Conservation (phyloP, 129 eudicot species). For the Silybum marianum region DNA sequence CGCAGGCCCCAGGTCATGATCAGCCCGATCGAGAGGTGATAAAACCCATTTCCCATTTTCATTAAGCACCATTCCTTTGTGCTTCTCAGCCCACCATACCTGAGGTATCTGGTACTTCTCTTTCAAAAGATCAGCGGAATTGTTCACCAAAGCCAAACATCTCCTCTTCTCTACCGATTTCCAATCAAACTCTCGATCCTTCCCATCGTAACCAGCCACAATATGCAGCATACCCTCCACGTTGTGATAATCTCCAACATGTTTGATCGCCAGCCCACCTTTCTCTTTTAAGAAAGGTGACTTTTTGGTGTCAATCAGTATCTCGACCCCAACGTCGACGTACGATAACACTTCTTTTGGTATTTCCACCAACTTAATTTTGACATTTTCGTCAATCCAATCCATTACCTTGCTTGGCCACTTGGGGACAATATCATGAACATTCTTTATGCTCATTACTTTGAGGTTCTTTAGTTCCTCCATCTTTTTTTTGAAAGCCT, state of each 20-base stretch:
- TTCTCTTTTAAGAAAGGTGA: slow-evolving; percentile 29
- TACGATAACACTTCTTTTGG: slow-evolving; percentile 23
- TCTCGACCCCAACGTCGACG: slow-evolving; percentile 34
- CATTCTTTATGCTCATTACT: slow-evolving; percentile 22
- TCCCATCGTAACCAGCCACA: slow-evolving; percentile 34
- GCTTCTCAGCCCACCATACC: slow-evolving; percentile 34
- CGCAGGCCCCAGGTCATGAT: slow-evolving; percentile 18
- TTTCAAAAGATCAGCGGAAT: slow-evolving; percentile 19
- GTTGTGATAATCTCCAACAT: slow-evolving; percentile 6
- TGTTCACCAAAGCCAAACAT: slow-evolving; percentile 26
- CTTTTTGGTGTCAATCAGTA: slow-evolving; percentile 16
- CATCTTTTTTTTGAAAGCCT: slow-evolving; percentile 19
- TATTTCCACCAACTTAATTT: not conserved
- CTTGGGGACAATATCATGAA: slow-evolving; percentile 21
- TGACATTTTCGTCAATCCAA: slow-evolving; percentile 1
- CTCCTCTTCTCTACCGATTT: not conserved
- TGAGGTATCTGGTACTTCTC: slow-evolving; percentile 17
- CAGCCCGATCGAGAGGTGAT: slow-evolving; percentile 21
- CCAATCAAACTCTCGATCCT: slow-evolving; percentile 25
- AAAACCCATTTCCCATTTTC: slow-evolving; percentile 35
- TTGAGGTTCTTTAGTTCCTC: slow-evolving; percentile 33
- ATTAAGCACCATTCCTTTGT: slow-evolving; percentile 29
- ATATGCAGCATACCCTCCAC: slow-evolving; percentile 38
- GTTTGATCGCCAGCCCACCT: not conserved
- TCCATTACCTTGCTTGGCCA: slow-evolving; percentile 34